A percentile compares a stretch with the other conserved stretches of the same genome.
phyloP scores from a whole-genome alignment of 257 asterid genomes.

The Linderniella brevidens region DNA sequence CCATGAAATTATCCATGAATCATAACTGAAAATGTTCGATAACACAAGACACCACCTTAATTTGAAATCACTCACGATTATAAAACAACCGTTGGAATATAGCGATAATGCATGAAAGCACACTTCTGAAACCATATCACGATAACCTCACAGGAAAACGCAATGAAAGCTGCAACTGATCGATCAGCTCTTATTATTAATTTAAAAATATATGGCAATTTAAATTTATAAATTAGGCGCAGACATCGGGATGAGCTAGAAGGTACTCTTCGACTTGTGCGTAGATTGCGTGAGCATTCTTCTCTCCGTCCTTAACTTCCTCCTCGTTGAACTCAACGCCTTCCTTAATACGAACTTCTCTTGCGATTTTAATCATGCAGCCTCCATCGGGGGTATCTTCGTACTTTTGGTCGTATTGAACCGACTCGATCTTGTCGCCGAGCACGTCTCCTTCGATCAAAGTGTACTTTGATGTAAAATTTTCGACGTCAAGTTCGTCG shows the following conservation, averaged over 20 bases:
- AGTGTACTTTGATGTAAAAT: background rate
- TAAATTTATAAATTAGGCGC: background rate
- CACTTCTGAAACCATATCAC: no score
- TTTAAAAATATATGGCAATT: no score
- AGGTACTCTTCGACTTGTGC: constrained; percentile 1
- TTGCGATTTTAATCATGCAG: background rate
- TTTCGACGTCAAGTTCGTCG: constrained; percentile 2
- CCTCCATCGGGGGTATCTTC: constrained; percentile 6
- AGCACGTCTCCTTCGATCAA: constrained; percentile 7
- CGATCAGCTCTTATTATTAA: no score
- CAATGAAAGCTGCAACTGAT: no score
- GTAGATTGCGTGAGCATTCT: background rate
- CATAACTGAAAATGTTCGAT: no score
- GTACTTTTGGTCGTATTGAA: constrained; percentile 5
- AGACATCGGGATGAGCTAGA: constrained; percentile 4
- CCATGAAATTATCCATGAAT: no score
- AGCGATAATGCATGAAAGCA: no score
- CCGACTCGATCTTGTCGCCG: constrained; percentile 10
- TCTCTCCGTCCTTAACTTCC: constrained; percentile 3
- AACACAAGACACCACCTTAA: no score
- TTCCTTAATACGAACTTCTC: constrained; percentile 3
- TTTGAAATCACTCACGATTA: no score
- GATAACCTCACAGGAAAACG: no score
- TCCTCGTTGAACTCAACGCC: background rate
- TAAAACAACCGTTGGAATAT: no score